A percentile compares a stretch with the other conserved stretches of the same genome.
phyloP scores from a whole-genome alignment of 1,284 basidiomycete genomes.

The Ganoderma leucocontextum region DNA sequence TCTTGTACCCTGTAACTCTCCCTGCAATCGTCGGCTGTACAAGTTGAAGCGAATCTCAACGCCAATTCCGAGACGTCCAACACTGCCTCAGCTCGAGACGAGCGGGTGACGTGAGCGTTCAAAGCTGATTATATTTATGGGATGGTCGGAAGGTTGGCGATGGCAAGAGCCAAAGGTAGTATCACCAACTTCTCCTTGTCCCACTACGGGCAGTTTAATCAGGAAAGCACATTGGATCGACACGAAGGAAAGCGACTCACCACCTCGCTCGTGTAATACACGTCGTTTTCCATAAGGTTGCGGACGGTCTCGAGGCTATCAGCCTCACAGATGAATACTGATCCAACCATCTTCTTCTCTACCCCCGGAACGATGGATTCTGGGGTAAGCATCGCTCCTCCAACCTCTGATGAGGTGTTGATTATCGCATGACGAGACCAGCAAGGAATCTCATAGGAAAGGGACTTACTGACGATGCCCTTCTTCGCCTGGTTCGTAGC shows the following conservation, averaged over 20 bases:
- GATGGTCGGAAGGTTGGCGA: conserved; percentile 17
- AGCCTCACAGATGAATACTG: conserved; percentile 41
- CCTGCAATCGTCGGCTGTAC: no score
- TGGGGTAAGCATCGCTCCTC: conserved; percentile 39
- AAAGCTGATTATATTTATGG: not conserved
- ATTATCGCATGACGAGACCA: not conserved
- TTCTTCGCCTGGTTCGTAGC: conserved; percentile 31
- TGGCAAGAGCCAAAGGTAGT: conserved; percentile 26
- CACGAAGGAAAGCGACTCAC: conserved; percentile 32
- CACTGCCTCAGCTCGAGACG: not conserved
- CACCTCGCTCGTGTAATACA: conserved; percentile 42
- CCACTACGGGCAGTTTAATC: conserved; percentile 28
- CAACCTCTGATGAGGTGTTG: conserved; percentile 26
- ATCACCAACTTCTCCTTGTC: conserved; percentile 37
- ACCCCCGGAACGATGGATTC: conserved; percentile 33
- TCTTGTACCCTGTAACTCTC: not conserved
- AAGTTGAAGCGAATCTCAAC: no score
- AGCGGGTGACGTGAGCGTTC: not conserved
- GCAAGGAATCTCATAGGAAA: not conserved
- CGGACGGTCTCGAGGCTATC: conserved; percentile 39
- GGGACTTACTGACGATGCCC: conserved; percentile 42
- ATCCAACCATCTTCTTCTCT: conserved; percentile 41
- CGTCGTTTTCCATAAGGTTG: conserved; percentile 40
- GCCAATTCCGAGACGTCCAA: no score
- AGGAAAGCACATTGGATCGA: not conserved